Evolutionary conservation across 306 rosid genomes (phyloP).

Genomic region (Phaseolus lunatus): DNA sequence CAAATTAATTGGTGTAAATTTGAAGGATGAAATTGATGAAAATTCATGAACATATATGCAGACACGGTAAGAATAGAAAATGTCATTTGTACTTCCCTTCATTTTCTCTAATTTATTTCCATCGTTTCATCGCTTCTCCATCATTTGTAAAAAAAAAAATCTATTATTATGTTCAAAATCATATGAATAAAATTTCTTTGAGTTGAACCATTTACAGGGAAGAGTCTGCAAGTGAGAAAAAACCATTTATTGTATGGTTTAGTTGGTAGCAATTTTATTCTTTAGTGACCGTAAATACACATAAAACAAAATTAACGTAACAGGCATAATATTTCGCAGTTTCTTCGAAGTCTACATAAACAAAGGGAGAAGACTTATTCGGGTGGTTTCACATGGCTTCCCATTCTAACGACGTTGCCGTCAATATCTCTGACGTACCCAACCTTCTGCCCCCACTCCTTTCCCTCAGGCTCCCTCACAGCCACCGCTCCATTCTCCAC

Average conservation of each 20-base stretch:
- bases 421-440: constrained; percentile 84
- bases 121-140: no score
- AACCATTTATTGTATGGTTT: not conserved
- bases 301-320: not conserved
- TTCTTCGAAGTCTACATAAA: not conserved
- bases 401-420: constrained; percentile 80
- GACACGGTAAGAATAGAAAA: no score
- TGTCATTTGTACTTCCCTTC: no score
- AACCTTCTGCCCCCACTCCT: constrained; percentile 91
- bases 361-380: not conserved
- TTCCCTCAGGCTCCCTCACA: constrained; percentile 73
- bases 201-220: not conserved
- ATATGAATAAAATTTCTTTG: not conserved
- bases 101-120: not conserved
- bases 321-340: not conserved
- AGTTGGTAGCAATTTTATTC: not conserved
- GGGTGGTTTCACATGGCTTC: constrained; percentile 65
- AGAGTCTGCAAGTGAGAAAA: not conserved
- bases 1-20: no score
- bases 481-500: constrained; percentile 83
- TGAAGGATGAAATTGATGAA: no score
- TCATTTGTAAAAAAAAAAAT: no score
- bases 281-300: not conserved
- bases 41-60: no score
- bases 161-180: no score